Base-by-base conservation (phyloP, 176 grass and related monocot species). In the Lolium rigidum region DNA sequence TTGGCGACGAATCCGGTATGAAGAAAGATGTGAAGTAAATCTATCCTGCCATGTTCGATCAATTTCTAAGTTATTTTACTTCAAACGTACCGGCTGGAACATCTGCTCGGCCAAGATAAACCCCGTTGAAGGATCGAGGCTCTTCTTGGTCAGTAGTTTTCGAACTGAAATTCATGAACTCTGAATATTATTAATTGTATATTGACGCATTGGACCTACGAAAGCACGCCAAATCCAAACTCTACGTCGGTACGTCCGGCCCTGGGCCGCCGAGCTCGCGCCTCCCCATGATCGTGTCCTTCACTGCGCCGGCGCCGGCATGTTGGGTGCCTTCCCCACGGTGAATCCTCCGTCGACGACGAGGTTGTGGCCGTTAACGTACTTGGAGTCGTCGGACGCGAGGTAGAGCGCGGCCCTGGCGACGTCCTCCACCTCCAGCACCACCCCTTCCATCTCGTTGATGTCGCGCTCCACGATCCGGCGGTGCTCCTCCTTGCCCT, bases 41-140 rank as follows among this genome's bases (percentile, higher is more conserved):
- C 17, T 92, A 49, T 59, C 91, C 91, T 62, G 47, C 74, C 43
- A 93, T 98, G 93, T 98, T 98, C 71, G 89, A 95, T 79, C 18
- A 57, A 77, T 87, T n/a, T n/a, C n/a, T n/a, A n/a, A n/a, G n/a
- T n/a, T n/a, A n/a, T n/a, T 93, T 95, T 55, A 93, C 91, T 14
- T 93, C 93, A 28, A 28, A 79, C 73, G 80, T 94, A 74, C 87
- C 84, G 4, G 88, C 88, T 71, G 93, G 95, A 78, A 87, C 73
- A 69, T 90, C 74, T 89, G 84, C 89, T 81, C 78, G 90, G 58
- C 93, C 93, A 90, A 95, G 93, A 91, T 92, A 87, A 74, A 17
- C 55, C 26, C n/a, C 52, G 44, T 31, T n/a, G n/a, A n/a, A n/a
- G 31, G 31, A 35, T 35, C 31, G 2, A 3, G 57, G 51, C 22